Evolutionary conservation across 768 basidiomycete species (phyloP).

Genomic region (Scleroderma citrinum): DNA sequence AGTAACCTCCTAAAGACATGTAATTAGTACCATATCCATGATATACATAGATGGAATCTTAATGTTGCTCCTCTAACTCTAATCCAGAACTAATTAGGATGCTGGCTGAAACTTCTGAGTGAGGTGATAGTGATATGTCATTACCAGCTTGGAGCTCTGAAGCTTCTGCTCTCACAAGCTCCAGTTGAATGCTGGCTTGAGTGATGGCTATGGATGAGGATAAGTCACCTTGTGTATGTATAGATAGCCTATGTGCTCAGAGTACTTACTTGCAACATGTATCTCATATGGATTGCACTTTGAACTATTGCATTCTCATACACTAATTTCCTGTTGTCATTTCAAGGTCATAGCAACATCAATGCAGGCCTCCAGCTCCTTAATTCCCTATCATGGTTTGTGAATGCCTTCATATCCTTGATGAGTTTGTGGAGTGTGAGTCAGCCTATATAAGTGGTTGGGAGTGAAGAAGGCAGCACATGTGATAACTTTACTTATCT

Average conservation of each 20-base stretch:
- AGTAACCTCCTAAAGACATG: too few relatives aligned
- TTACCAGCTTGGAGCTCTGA: not conserved
- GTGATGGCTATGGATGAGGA: not conserved
- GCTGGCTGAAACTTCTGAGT: slow-evolving; percentile 11
- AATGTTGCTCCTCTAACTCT: slow-evolving; percentile 21
- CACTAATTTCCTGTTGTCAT: too few relatives aligned
- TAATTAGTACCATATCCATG: too few relatives aligned
- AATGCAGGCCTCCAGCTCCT: too few relatives aligned
- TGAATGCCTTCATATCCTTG: too few relatives aligned
- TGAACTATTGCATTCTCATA: too few relatives aligned
- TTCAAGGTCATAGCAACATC: too few relatives aligned
- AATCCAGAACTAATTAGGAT: slow-evolving; percentile 8
- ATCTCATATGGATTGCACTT: not conserved
- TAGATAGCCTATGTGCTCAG: too few relatives aligned
- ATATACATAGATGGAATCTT: not conserved
- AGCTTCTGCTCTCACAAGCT: not conserved
- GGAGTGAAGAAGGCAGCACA: not conserved
- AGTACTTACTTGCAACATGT: too few relatives aligned
- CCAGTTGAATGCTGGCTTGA: not conserved
- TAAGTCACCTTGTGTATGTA: too few relatives aligned
- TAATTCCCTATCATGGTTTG: too few relatives aligned
- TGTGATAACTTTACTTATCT: not conserved
- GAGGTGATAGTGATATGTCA: not conserved
- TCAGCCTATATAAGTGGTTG: not conserved
- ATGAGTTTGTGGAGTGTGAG: not conserved